Evolutionary conservation across 306 rosid genomes (phyloP), one percentile per base, ranked within the genome.

Genomic region (Trifolium pratense): DNA sequence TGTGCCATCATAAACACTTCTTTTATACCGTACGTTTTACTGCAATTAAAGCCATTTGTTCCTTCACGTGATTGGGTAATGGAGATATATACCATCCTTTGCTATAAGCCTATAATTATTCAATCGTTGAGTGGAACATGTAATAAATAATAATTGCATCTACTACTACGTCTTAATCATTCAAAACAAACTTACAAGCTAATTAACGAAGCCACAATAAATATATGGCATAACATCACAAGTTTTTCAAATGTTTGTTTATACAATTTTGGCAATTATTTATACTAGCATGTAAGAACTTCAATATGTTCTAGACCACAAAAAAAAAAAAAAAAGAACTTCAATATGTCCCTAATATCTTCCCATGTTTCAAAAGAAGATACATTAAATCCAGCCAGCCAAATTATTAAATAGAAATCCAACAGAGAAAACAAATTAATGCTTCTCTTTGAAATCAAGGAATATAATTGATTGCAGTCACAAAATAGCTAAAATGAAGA

Each of bases 101-200:
- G 26, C 17, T 40, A 48, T n/a, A n/a, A n/a, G n/a, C n/a, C n/a
- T n/a, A n/a, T 59, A 71, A 82, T 86, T 74, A 77, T 82, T 68
- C 49, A 61, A 82, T 66, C 17, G 66, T 80, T 82, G 73, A 80
- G 82, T 61, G 85, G 78, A 81, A 70, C 37, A 64, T 77, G 70
- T 60, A 32, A n/a, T 36, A 36, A 36, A 6, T 36, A 77, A 82
- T 75, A 80, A 83, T 82, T 82, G 60, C 81, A 77, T 81, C 84
- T 29, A 29, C 84, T 29, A 29, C 32, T 70, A 59, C 57, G 52
- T 81, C 76, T 78, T 82, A 74, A 93, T 93, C 89, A 90, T 86
- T 79, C 84, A 84, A 64, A 80, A 60, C 89, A 85, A 87, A 89
- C 98, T 90, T 93, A 84, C 88, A 90, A 87, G 98, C 92, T 84